Base-by-base conservation (phyloP, 352 stramenopile species). In the Phytophthora parvispora region DNA sequence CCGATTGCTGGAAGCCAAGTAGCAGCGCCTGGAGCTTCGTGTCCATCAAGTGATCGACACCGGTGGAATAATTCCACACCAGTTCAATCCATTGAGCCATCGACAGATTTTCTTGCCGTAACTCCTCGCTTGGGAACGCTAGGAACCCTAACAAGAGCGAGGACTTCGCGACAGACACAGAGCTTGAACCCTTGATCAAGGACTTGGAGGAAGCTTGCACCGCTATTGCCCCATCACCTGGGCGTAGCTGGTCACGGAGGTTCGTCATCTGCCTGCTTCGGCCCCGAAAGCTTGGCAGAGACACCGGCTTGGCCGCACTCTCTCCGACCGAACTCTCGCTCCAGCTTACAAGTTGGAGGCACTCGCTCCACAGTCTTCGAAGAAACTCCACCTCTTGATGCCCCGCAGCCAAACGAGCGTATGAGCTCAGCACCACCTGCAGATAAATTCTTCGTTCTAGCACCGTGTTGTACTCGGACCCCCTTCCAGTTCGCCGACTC, bases 81-180 rank as follows among this genome's bases (percentile, higher is more conserved):
- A 75, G 12, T 16, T 82, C 72, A 5, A 86, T 42, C 78, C 78
- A 86, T 31, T 73, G 62, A 38, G 50, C 49, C 22, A 74, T 38
- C 6, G 73, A 66, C 24, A 73, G 60, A 18, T 74, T 50, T 22
- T 18, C 15, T 1, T 31, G 50, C 12, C 38, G 40, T 13, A 83
- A 29, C 2, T 5, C 15, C 34, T 80, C 66, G 13, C 52, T 56
- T 0, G 79, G 65, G n/a, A 80, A 69, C 12, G 45, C 52, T 25
- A 77, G 42, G 27, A 77, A 77, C 16, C 58, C 69, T 32, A 74
- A 25, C 5, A 22, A 34, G 8, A 72, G 48, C 8, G 45, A 54
- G 12, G 43, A 49, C 3, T 29, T 43, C 0, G 8, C 22, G 3
- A 34, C 18, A 12, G 43, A 40, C 49, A 65, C 27, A 7, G 60